phyloP scores from a whole-genome alignment of 371 early-diverging fungal genomes.

The Batkoa obscura region DNA sequence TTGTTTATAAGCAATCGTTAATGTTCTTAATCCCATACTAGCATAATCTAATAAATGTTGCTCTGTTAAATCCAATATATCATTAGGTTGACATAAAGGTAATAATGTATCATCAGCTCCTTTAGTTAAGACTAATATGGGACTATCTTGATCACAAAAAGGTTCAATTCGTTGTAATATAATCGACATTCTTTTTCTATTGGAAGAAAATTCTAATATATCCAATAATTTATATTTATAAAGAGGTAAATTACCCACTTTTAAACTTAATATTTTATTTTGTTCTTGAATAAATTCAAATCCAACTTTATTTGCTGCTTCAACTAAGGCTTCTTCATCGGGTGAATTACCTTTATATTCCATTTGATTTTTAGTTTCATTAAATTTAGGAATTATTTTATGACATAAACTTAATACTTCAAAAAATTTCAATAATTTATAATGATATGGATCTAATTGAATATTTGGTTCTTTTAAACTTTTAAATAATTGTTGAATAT shows the following conservation, averaged over 20 bases:
- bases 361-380: background rate
- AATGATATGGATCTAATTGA: background rate
- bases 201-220: constrained; percentile 41
- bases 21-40: constrained; percentile 70
- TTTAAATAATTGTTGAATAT: constrained; percentile 3
- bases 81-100: background rate
- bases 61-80: constrained; percentile 8
- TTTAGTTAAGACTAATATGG: constrained; percentile 45
- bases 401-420: constrained; percentile 82
- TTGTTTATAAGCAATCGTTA: constrained; percentile 64
- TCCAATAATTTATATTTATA: constrained; percentile 26
- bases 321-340: constrained; percentile 85
- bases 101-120: constrained; percentile 39
- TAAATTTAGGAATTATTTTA: constrained; percentile 46
- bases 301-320: constrained; percentile 64
- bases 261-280: constrained; percentile 9
- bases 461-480: background rate
- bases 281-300: constrained; percentile 53
- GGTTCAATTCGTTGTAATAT: constrained; percentile 11
- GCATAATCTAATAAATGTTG: constrained; percentile 44
- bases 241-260: background rate
- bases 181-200: constrained; percentile 53
- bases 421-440: constrained; percentile 25
- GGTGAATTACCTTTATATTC: constrained; percentile 81
- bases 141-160: constrained; percentile 23